phyloP scores from a whole-genome alignment of 2,329 filamentous ascomycete species.

The Colletotrichum trifolii region DNA sequence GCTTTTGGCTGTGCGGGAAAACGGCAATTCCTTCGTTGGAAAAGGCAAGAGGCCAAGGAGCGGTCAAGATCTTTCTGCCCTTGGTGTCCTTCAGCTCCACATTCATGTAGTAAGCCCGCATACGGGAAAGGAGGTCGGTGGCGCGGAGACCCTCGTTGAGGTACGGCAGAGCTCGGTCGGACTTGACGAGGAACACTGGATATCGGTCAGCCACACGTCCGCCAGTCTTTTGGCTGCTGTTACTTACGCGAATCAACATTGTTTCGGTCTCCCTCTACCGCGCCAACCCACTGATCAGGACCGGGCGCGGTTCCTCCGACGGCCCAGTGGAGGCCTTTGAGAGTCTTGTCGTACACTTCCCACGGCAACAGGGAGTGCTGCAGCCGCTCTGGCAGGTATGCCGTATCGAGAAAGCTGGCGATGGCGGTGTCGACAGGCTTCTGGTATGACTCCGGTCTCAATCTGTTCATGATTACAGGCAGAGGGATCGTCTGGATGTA shows the following conservation, averaged over 20 bases:
- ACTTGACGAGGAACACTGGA: slow-evolving; percentile 57
- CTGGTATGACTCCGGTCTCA: slow-evolving; percentile 39
- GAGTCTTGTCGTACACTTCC: slow-evolving; percentile 58
- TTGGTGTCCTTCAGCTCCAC: slow-evolving; percentile 51
- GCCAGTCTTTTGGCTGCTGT: background rate
- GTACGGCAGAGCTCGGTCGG: slow-evolving; percentile 55
- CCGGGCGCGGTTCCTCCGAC: slow-evolving; percentile 58
- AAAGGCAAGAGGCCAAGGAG: slow-evolving; percentile 55
- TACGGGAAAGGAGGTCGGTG: slow-evolving; percentile 45
- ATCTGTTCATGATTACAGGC: slow-evolving; percentile 15
- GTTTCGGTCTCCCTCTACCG: slow-evolving; percentile 51
- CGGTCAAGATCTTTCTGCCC: slow-evolving; percentile 55
- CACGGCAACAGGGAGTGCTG: slow-evolving; percentile 56
- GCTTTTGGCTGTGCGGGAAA: slow-evolving; percentile 46
- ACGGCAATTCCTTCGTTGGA: slow-evolving; percentile 49
- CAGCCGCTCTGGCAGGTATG: slow-evolving; percentile 59
- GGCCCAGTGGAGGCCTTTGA: slow-evolving; percentile 54
- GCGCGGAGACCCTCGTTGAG: slow-evolving; percentile 51
- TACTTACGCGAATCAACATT: slow-evolving; percentile 48
- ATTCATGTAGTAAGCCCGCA: slow-evolving; percentile 52
- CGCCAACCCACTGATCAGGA: slow-evolving; percentile 61
- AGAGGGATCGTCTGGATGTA: slow-evolving; percentile 16
- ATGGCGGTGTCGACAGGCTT: slow-evolving; percentile 59
- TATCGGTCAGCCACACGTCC: background rate
- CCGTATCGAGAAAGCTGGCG: slow-evolving; percentile 62